These are phyloP conservation scores for Wickerhamiella parazyma DNA, from an alignment of 805 yeast genomes.

Conservation along the genomic window DNA sequence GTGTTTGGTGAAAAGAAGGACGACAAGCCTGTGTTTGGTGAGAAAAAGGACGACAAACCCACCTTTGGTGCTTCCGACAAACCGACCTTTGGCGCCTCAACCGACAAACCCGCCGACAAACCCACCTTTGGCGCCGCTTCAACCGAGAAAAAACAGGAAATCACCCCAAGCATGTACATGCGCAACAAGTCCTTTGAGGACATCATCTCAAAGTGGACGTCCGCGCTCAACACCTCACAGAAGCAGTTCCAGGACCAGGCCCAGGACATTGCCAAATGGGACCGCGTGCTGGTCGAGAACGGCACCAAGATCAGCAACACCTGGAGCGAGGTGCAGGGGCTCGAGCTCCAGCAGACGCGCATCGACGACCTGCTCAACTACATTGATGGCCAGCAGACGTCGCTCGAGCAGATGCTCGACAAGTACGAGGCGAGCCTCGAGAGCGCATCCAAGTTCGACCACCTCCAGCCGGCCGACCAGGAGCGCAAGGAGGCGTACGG, in stretches of 20 bases:
- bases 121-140: slow-evolving; percentile 9
- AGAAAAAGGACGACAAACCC: slow-evolving; percentile 8
- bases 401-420: slow-evolving; percentile 66
- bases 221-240: slow-evolving; percentile 61
- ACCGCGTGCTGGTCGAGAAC: slow-evolving; percentile 63
- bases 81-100: slow-evolving; percentile 15
- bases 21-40: slow-evolving; percentile 19
- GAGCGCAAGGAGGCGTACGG: slow-evolving; percentile 81
- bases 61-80: no score
- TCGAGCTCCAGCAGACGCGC: slow-evolving; percentile 72
- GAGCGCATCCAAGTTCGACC: slow-evolving; percentile 13
- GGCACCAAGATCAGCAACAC: slow-evolving; percentile 73
- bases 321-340: slow-evolving; percentile 61
- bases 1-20: slow-evolving; percentile 12
- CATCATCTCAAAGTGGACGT: slow-evolving; percentile 84
- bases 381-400: slow-evolving; percentile 85
- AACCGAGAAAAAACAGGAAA: slow-evolving; percentile 31
- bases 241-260: slow-evolving; percentile 65
- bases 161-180: slow-evolving; percentile 39
- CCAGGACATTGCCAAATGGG: slow-evolving; percentile 70
- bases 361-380: slow-evolving; percentile 79
- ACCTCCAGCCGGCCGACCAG: slow-evolving; percentile 44
- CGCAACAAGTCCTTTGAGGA: slow-evolving; percentile 90
- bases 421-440: slow-evolving; percentile 48
- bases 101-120: slow-evolving; percentile 1